Base-by-base conservation (phyloP, 2,329 filamentous ascomycete genomes). In the Xylaria sp. region DNA sequence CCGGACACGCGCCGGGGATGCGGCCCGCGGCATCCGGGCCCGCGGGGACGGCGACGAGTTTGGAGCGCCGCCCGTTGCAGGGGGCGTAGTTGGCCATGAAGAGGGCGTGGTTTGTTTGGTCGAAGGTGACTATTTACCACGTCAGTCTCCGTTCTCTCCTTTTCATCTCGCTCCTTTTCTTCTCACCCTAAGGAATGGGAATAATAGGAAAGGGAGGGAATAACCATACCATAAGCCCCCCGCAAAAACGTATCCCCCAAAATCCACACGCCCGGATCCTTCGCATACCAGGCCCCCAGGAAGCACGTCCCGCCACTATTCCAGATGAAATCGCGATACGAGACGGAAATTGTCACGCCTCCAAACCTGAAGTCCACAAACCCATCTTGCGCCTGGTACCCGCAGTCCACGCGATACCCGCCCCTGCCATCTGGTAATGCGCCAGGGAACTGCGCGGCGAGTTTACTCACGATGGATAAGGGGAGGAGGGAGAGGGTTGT, bases 401-500 rank as follows among this genome's bases (percentile, higher is more conserved):
- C 60, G 69, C 81, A 84, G 30, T 75, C 70, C 1, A 81, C 76
- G 37, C 68, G 70, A 66, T 76, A 83, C 56, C 76, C 78, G 34
- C 78, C 79, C 7, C 75, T 66, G 6, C 72, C 71, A 55, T 78
- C 75, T 16, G 74, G 69, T 35, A 67, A 42, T 0, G 76, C 79
- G 8, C 73, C 72, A 0, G 71, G 68, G 37, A 84, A 76, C n/a
- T 72, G 71, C 2, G 72, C 63, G 1, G 79, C 75, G 2, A 84
- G 73, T 1, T 74, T 74, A 4, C 65, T 59, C n/a, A 79, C 78
- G 6, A 80, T 69, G 1, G 69, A 48, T 8, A 72, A 64, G 16
- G 80, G 80, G 44, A 84, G 74, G 18, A 78, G 74, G 2, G 73
- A 76, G 10, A 83, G 68, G 0, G 81, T 82, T 1, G 79, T 79